Base-by-base conservation (phyloP, 768 basidiomycete genomes). In the Leucocoprinus birnbaumii region DNA sequence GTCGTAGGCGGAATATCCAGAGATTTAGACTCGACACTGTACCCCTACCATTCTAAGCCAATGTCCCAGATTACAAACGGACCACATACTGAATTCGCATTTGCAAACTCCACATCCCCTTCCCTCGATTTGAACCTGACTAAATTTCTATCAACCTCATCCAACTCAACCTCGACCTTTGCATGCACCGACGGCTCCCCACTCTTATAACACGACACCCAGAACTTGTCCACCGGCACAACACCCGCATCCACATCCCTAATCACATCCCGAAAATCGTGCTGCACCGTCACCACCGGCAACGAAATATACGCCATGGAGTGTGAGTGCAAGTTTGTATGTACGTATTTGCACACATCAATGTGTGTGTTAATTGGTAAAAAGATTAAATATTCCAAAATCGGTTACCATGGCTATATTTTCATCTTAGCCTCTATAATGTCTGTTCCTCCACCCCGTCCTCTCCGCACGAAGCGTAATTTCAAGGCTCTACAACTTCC, bases 381-480 rank as follows among this genome's bases (percentile, higher is more conserved):
- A 26, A 21, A n/a, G 19, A 40, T 31, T 24, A 22, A 8, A 25
- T 40, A 18, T 25, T 26, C 11, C 5, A 35, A 14, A 18, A 27
- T 19, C 14, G 19, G 43, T 46, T 19, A 24, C 53, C 41, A 44
- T 37, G 41, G 14, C n/a, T 26, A 40, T 22, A 11, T 27, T 48
- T 48, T 24, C 34, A 45, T 10, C 4, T 31, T 21, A 22, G 35
- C 9, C n/a, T 14, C n/a, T 22, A 31, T 44, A 46, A 45, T 43
- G 35, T 11, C 53, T 24, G 18, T 16, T 25, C 53, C 34, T 26
- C 46, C 66, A 9, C 48, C 63, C 14, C 50, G 76, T 5, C 83
- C 87, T 37, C 79, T 91, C 57, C 85, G 91, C 66, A 91, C 91
- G 73, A 94, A 94, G 69, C 83, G 92, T 43, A 94, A 94, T 69